A percentile compares a stretch with the other conserved stretches of the same genome.
These are phyloP conservation scores for Naganishia liquefaciens DNA, from an alignment of 1,284 basidiomycete genomes.

Conservation along the genomic window DNA sequence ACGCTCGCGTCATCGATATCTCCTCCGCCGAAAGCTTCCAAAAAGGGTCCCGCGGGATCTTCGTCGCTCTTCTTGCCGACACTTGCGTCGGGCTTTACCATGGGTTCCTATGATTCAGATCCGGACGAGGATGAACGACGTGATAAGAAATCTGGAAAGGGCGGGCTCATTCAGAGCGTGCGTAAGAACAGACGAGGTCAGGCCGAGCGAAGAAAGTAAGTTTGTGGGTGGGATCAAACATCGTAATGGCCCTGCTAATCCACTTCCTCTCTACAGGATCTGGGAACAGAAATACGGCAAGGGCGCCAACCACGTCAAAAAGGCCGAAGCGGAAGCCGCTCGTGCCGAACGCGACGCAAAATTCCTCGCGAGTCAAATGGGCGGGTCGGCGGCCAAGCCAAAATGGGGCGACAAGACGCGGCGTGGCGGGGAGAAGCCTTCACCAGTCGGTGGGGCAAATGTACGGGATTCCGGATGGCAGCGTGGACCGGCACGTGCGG, in stretches of 20 bases:
- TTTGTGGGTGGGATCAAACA: too few relatives aligned
- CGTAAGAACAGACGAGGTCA: slow-evolving; percentile 91
- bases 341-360: slow-evolving; percentile 9
- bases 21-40: not conserved
- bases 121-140: slow-evolving; percentile 62
- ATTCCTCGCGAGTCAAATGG: slow-evolving; percentile 28
- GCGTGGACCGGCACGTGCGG: slow-evolving; percentile 21
- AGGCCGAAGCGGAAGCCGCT: slow-evolving; percentile 45
- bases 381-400: not conserved
- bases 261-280: slow-evolving; percentile 62
- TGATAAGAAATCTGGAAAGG: slow-evolving; percentile 58
- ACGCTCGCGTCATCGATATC: slow-evolving; percentile 15
- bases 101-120: slow-evolving; percentile 67
- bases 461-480: slow-evolving; percentile 46
- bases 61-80: slow-evolving; percentile 78
- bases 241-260: too few relatives aligned
- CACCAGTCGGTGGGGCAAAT: slow-evolving; percentile 21
- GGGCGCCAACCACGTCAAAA: slow-evolving; percentile 86
- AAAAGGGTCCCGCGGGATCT: not conserved
- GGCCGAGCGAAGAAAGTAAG: slow-evolving; percentile 84
- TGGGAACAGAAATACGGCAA: slow-evolving; percentile 96
- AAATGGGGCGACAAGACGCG: slow-evolving; percentile 25
- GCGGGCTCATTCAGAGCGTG: slow-evolving; percentile 44
- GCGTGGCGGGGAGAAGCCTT: slow-evolving; percentile 22
- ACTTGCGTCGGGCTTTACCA: slow-evolving; percentile 77